Percentiles rank a stretch among this genome's conserved stretches.
Conservation (phyloP, 2,329 filamentous ascomycete species). For the Paramyrothecium roridum region DNA sequence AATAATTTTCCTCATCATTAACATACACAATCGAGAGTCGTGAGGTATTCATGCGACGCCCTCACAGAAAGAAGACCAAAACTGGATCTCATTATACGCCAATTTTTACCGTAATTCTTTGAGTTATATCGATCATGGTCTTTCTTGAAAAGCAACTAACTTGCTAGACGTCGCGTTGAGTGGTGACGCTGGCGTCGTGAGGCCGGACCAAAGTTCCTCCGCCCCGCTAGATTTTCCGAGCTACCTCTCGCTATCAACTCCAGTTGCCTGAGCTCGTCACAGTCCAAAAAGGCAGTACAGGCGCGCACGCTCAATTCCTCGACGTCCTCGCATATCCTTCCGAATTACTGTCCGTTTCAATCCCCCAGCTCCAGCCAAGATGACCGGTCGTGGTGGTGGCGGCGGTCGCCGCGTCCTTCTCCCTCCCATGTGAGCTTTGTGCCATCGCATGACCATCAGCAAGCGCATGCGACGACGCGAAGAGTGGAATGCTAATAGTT, state of each 20-base stretch:
- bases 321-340: too few relatives aligned
- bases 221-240: background rate
- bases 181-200: background rate
- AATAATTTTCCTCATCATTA: too few relatives aligned
- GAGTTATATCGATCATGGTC: too few relatives aligned
- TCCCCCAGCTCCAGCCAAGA: constrained; percentile 19
- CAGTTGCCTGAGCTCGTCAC: background rate
- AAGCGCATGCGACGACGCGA: background rate
- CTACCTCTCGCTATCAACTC: background rate
- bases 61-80: too few relatives aligned
- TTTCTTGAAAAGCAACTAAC: too few relatives aligned
- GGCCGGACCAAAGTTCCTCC: background rate
- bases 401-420: constrained; percentile 58
- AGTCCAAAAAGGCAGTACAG: background rate
- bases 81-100: too few relatives aligned
- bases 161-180: too few relatives aligned
- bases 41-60: too few relatives aligned
- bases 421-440: constrained; percentile 46
- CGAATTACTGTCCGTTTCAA: background rate
- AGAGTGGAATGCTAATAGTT: constrained; percentile 15
- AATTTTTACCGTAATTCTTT: too few relatives aligned
- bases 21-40: too few relatives aligned
- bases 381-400: constrained; percentile 59
- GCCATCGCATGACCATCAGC: background rate
- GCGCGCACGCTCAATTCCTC: too few relatives aligned